Conservation (phyloP, 345 rosid genomes). For the Lenwebbia sp. region DNA sequence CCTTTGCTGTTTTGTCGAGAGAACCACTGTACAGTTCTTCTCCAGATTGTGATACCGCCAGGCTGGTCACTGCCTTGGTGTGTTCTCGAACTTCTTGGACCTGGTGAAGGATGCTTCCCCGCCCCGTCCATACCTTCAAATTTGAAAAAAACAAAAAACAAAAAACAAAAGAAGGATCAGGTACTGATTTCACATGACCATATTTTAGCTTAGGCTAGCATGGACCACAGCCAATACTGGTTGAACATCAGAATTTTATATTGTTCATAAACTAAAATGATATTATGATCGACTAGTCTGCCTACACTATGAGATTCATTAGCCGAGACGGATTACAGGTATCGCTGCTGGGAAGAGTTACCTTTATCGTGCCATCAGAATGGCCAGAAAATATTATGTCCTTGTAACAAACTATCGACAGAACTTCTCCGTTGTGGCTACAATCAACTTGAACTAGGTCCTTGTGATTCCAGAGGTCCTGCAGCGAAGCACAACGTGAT, state of each 20-base stretch:
- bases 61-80: conserved; percentile 52
- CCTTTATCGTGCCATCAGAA: conserved; percentile 72
- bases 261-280: neutral
- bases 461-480: conserved; percentile 66
- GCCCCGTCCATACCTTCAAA: conserved; percentile 58
- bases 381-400: conserved; percentile 64
- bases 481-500: neutral
- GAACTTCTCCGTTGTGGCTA: conserved; percentile 48
- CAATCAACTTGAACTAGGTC: conserved; percentile 50
- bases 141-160: neutral
- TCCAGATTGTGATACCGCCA: conserved; percentile 36
- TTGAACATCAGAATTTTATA: neutral
- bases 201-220: neutral
- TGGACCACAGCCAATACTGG: neutral
- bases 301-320: neutral
- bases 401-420: conserved; percentile 34
- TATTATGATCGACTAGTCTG: neutral
- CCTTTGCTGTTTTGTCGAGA: conserved; percentile 50
- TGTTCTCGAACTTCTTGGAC: conserved; percentile 52
- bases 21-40: conserved; percentile 59
- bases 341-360: neutral
- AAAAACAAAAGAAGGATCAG: neutral
- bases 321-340: neutral
- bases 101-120: conserved; percentile 52
- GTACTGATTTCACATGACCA: neutral